Base-by-base conservation (phyloP, 75 land plant species). In the Pinus tabuliformis region DNA sequence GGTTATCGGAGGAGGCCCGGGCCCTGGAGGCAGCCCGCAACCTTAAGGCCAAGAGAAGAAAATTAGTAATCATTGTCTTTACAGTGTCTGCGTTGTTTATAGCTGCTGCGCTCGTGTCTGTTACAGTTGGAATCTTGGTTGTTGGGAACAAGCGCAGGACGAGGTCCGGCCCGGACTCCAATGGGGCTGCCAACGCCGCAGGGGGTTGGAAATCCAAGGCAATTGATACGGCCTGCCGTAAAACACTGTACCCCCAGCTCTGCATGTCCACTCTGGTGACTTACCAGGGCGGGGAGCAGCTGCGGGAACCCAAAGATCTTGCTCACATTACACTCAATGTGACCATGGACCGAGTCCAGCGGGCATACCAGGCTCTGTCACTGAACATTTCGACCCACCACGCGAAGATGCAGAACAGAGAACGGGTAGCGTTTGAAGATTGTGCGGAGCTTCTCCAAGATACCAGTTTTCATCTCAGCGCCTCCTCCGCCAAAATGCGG, bases 371-470 rank as follows among this genome's bases (percentile, higher is more conserved):
- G 5, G 14, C 2, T 5, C 6, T 28, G 36, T 28, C 28, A 24
- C 37, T 16, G 7, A 56, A 26, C 15, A 28, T 28, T 15, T 17
- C 36, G 18, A 3, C 36, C 2, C n/a, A 4, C 18, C 58, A 56
- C 0, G 11, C n/a, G 58, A 24, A 15, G 16, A 0, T 13, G 5
- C 7, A 22, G 15, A 11, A 49, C 54, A 49, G 54, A 49, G 54
- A 49, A 49, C 54, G 1, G 1, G 12, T 56, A 2, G 58, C 74
- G 20, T 56, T 20, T 7, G 33, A 73, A 22, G 74, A 73, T 11
- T 73, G 74, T 7, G 3, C 26, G 18, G 74, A 73, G 58, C 58
- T 73, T 21, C 74, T 73, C 5, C 57, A 73, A 24, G 74, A 56
- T 6, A 24, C 58, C 28, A 24, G 56, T 17, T 56, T 24, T 11